A percentile compares a stretch with the other conserved stretches of the same genome.
These are phyloP conservation scores for Heterobasidion irregulare DNA, from an alignment of 1,284 basidiomycete genomes.

Conservation along the genomic window DNA sequence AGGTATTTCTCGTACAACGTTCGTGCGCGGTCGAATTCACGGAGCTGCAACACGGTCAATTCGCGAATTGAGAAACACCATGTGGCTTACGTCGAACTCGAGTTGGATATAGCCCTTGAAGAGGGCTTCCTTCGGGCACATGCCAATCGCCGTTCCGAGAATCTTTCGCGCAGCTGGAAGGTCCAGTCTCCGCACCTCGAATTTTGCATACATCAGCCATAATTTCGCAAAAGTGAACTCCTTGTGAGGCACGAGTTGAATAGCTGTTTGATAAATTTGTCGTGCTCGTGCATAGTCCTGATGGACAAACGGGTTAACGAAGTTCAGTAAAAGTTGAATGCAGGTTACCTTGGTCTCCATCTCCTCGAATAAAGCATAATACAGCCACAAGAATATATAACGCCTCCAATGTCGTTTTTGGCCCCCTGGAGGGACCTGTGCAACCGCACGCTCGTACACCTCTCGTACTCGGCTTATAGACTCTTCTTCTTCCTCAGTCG, in stretches of 20 bases:
- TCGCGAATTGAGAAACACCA: not conserved
- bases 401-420: conserved; percentile 92
- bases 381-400: conserved; percentile 95
- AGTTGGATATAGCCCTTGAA: conserved; percentile 94
- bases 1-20: conserved; percentile 93
- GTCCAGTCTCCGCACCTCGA: conserved; percentile 85
- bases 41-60: conserved; percentile 39
- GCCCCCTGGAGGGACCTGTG: conserved; percentile 84
- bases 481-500: conserved; percentile 55
- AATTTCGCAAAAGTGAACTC: conserved; percentile 96
- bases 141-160: conserved; percentile 86
- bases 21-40: conserved; percentile 93
- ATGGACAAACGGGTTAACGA: conserved; percentile 3
- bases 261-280: conserved; percentile 89
- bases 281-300: conserved; percentile 80
- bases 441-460: conserved; percentile 94
- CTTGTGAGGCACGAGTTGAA: conserved; percentile 90
- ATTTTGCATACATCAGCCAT: conserved; percentile 87
- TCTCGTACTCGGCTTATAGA: conserved; percentile 71
- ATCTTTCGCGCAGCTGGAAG: conserved; percentile 84
- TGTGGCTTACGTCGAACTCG: conserved; percentile 67
- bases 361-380: conserved; percentile 97
- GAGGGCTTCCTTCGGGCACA: conserved; percentile 91
- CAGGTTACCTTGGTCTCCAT: conserved; percentile 75
- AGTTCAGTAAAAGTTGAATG: not conserved